A percentile compares a stretch with the other conserved stretches of the same genome.
Evolutionary conservation across 768 basidiomycete species (phyloP).

Genomic region (Leucocoprinus sp.): DNA sequence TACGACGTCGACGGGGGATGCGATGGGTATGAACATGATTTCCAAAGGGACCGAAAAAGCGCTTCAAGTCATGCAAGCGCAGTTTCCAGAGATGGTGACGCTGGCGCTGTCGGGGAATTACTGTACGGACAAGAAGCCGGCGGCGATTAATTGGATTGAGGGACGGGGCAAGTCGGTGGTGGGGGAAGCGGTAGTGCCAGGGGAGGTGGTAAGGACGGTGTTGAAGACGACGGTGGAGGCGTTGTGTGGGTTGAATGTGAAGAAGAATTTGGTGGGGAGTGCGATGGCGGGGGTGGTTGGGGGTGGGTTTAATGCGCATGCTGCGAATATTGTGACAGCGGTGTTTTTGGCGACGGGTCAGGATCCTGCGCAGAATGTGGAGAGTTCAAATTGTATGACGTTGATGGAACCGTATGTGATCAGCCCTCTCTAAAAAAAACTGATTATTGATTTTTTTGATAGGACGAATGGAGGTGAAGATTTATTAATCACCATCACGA

Average conservation of each 20-base stretch:
- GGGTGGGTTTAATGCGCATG: conserved; percentile 98
- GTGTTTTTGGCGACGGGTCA: conserved; percentile 95
- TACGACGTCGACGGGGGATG: conserved; percentile 91
- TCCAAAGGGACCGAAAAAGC: conserved; percentile 97
- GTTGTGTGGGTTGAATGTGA: conserved; percentile 83
- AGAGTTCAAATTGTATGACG: conserved; percentile 97
- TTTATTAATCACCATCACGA: conserved; percentile 85
- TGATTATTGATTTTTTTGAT: background rate
- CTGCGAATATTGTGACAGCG: conserved; percentile 94
- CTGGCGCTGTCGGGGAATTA: conserved; percentile 95
- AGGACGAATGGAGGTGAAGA: conserved; percentile 87
- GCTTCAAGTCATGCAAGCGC: conserved; percentile 63
- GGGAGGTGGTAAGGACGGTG: conserved; percentile 79
- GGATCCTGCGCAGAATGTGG: conserved; percentile 98
- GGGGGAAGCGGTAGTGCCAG: conserved; percentile 89
- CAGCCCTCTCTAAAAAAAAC: conserved; percentile 3
- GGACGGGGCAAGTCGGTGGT: conserved; percentile 97
- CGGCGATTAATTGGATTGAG: conserved; percentile 99
- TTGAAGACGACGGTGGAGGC: conserved; percentile 92
- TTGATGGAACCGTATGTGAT: conserved; percentile 92
- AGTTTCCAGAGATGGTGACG: conserved; percentile 88
- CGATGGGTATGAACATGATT: conserved; percentile 99
- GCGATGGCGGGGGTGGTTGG: conserved; percentile 99
- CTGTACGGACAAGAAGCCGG: conserved; percentile 99
- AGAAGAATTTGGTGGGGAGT: conserved; percentile 97